Evolutionary conservation across 2,329 filamentous ascomycete genomes (phyloP), one percentile per base, ranked within the genome.

Genomic region (Sclerotinia subarctica): DNA sequence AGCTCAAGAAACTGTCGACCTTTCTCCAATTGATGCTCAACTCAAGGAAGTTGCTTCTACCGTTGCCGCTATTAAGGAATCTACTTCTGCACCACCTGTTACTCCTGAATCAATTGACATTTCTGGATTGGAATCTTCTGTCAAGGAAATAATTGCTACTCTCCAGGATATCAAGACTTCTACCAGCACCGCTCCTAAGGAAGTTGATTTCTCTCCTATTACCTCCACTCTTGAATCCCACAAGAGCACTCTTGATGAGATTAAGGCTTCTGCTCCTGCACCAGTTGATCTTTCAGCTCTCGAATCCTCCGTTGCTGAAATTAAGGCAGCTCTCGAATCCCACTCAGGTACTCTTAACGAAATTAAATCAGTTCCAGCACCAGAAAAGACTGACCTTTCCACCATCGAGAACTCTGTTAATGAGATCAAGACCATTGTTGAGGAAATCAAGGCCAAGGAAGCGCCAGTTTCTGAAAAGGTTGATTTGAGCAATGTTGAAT

Each of bases 401-500:
- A 29, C 58, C 6, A 52, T 73, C 3, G 69, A 72, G 58, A 51
- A 21, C 5, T 69, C 69, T 5, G 49, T 71, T 7, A 68, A 68
- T 24, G 58, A 65, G 32, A 58, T 67, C 10, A 67, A 67, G 51
- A 51, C 46, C 5, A 62, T 56, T 46, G 46, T 68, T 24, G 64
- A 67, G 10, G 70, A 74, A 38, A 68, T 75, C 15, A 74, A 74
- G 59, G 35, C 66, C 21, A 69, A 66, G 17, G 71, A 71, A 26
- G 38, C 65, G 46, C 66, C 69, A 15, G 56, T 38, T 35, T 38
- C 68, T 5, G 68, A 71, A 42, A 68, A 69, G 54, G 62, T 69
- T n/a, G 72, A 73, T 60, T 32, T 73, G 17, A 58, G 68, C 24
- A 26, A 19, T 17, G 32, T 73, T 15, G 69, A 73, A 29, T 44